Conservation (phyloP, 768 basidiomycete genomes). For the Lactarius psammicola region DNA sequence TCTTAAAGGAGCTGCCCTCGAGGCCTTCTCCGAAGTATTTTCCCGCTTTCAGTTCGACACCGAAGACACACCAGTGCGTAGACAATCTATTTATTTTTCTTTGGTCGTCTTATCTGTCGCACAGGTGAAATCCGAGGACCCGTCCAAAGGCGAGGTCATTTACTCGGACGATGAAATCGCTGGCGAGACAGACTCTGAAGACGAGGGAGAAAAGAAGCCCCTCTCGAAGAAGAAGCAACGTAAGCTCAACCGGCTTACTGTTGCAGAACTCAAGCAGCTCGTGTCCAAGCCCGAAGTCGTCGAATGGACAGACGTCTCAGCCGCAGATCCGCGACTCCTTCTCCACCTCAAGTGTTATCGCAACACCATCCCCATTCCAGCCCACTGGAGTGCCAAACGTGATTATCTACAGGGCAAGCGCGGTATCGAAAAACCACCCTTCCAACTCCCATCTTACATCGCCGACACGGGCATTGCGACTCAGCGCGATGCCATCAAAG, state of each 20-base stretch:
- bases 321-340: conserved; percentile 88
- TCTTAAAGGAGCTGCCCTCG: conserved; percentile 66
- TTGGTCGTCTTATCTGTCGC: neutral
- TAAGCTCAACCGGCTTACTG: conserved; percentile 84
- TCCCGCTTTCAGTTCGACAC: conserved; percentile 82
- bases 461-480: conserved; percentile 99
- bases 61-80: conserved; percentile 59
- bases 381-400: conserved; percentile 96
- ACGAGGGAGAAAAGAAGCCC: conserved; percentile 71
- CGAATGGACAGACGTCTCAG: conserved; percentile 98
- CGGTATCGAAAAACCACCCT: conserved; percentile 97
- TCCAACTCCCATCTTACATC: conserved; percentile 94
- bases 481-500: conserved; percentile 96
- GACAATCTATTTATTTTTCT: neutral
- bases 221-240: conserved; percentile 93
- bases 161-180: conserved; percentile 97
- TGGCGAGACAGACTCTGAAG: conserved; percentile 70
- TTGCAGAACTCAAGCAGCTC: conserved; percentile 95
- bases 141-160: conserved; percentile 86
- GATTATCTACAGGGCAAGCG: conserved; percentile 99
- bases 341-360: conserved; percentile 92
- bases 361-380: conserved; percentile 93
- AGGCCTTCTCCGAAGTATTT: conserved; percentile 92
- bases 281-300: conserved; percentile 98
- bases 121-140: conserved; percentile 37